These are phyloP conservation scores for Melanopsichium pennsylvanicum DNA, from an alignment of 1,284 basidiomycete species.

Conservation along the genomic window DNA sequence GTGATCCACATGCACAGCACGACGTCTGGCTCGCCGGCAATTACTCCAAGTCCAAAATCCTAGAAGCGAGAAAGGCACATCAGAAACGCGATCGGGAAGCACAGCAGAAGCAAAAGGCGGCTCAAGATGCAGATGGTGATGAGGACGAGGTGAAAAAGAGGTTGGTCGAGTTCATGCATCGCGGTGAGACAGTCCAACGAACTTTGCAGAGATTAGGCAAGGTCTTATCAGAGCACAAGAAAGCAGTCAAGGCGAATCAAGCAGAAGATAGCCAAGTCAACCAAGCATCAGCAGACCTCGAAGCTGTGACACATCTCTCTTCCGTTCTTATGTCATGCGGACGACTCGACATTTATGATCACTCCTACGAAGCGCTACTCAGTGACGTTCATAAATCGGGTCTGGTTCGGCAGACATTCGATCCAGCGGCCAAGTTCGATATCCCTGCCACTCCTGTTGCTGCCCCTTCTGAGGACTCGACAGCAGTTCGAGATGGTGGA, in stretches of 20 bases:
- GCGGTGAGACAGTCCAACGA: constrained; percentile 88
- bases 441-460: neutral
- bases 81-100: constrained; percentile 71
- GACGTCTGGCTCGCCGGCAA: constrained; percentile 94
- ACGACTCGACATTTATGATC: constrained; percentile 61
- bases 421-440: constrained; percentile 47
- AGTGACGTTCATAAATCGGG: constrained; percentile 52
- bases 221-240: constrained; percentile 66
- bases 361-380: constrained; percentile 57
- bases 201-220: constrained; percentile 84
- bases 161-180: constrained; percentile 75
- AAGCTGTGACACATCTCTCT: constrained; percentile 54
- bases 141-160: constrained; percentile 70
- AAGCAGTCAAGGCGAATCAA: constrained; percentile 69
- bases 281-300: constrained; percentile 36
- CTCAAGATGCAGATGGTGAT: constrained; percentile 75
- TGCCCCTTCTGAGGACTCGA: neutral
- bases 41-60: constrained; percentile 81
- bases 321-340: constrained; percentile 59
- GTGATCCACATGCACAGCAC: constrained; percentile 86
- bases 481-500: neutral
- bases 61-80: constrained; percentile 74
- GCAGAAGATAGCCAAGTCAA: neutral
- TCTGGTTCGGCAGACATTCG: constrained; percentile 57
- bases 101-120: constrained; percentile 68